These are phyloP conservation scores for Discostella stelligera DNA, from an alignment of 352 stramenopile species.

Conservation along the genomic window DNA sequence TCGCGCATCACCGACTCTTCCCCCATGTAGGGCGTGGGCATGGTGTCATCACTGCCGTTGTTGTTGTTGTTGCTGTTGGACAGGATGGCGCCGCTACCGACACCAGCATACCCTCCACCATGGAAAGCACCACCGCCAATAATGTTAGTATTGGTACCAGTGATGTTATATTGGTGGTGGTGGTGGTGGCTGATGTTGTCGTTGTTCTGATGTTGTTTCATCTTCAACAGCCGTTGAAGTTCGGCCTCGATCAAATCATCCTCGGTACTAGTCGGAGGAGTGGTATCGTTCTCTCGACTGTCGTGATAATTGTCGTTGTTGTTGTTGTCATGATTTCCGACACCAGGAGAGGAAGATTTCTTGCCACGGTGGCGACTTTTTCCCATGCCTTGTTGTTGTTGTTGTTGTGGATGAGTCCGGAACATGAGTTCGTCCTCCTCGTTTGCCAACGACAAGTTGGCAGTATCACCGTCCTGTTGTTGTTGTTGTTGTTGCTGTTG, in stretches of 20 bases:
- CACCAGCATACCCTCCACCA: background rate
- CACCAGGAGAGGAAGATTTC: too few relatives aligned
- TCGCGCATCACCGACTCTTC: slow-evolving; percentile 42
- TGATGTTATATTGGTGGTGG: background rate
- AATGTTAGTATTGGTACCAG: background rate
- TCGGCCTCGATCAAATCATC: slow-evolving; percentile 46
- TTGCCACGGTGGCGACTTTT: too few relatives aligned
- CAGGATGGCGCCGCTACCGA: too few relatives aligned
- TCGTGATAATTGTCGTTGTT: too few relatives aligned
- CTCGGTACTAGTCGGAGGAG: slow-evolving; percentile 1
- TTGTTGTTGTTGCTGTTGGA: background rate
- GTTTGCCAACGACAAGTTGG: too few relatives aligned
- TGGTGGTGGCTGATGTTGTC: background rate
- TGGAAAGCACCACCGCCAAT: background rate
- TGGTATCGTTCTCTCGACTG: background rate
- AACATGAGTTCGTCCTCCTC: too few relatives aligned
- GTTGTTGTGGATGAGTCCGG: too few relatives aligned
- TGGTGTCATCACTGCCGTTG: background rate
- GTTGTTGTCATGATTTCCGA: too few relatives aligned
- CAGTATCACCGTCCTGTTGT: too few relatives aligned
- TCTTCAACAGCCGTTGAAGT: slow-evolving; percentile 32
- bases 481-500: background rate
- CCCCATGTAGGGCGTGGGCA: slow-evolving; percentile 38
- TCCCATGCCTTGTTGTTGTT: too few relatives aligned
- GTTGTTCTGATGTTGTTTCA: slow-evolving; percentile 27